Conservation (phyloP, 164 flowering plant species). For the Malania oleifera region DNA sequence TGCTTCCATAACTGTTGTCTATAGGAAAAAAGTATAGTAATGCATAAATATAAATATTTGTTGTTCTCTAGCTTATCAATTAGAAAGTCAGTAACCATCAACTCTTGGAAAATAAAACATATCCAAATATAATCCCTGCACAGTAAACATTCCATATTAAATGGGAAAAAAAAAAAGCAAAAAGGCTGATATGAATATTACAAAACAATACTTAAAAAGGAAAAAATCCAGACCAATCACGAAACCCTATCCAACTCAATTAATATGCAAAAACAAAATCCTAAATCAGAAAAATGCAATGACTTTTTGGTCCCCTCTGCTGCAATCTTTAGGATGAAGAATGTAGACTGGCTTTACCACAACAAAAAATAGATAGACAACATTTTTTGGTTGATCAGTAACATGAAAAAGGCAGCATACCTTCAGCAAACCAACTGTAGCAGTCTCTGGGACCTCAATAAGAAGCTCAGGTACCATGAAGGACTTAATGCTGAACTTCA, state of each 20-base stretch:
- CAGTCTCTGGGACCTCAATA: constrained; percentile 42
- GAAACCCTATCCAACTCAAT: neutral
- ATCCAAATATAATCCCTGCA: neutral
- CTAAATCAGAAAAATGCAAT: too few species aligned
- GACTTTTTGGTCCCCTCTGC: too few species aligned
- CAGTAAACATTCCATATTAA: neutral
- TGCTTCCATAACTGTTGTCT: constrained; percentile 7
- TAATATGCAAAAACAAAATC: too few species aligned
- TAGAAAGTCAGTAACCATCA: neutral
- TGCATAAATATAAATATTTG: too few species aligned
- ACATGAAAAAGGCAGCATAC: constrained; percentile 11
- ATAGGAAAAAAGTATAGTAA: neutral
- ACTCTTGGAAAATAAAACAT: neutral
- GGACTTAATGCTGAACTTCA: constrained; percentile 42
- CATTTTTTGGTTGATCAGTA: too few species aligned
- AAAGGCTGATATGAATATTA: neutral
- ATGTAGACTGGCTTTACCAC: too few species aligned
- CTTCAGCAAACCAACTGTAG: constrained; percentile 44
- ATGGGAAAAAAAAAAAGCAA: neutral
- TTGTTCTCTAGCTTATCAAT: too few species aligned
- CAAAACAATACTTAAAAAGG: neutral
- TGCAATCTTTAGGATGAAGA: neutral
- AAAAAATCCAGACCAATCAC: neutral
- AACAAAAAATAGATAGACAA: too few species aligned
- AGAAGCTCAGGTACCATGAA: constrained; percentile 41